phyloP scores from a whole-genome alignment of 2,329 filamentous ascomycete species.

The Colletotrichum nymphaeae region DNA sequence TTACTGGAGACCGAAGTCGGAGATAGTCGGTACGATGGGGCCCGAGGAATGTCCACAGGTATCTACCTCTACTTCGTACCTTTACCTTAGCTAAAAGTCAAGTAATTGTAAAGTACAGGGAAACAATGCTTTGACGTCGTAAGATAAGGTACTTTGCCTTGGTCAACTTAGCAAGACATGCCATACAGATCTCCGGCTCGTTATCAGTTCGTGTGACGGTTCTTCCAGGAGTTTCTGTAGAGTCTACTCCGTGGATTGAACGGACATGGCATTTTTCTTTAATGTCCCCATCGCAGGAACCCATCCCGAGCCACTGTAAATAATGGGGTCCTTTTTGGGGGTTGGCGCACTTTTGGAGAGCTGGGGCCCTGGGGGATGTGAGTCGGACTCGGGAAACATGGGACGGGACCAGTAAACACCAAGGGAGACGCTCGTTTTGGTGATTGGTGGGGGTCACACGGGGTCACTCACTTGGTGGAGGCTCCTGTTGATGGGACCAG shows the following conservation, averaged over 20 bases:
- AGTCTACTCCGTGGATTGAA: neutral
- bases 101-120: too few relatives aligned
- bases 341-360: neutral
- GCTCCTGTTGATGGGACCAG: too few relatives aligned
- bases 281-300: neutral
- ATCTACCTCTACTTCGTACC: too few relatives aligned
- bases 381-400: neutral
- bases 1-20: slow-evolving; percentile 36
- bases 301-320: slow-evolving; percentile 1
- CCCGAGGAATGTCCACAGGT: slow-evolving; percentile 16
- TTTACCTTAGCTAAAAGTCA: neutral
- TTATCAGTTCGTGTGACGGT: neutral
- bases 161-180: neutral
- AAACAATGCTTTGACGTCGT: neutral
- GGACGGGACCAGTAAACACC: neutral
- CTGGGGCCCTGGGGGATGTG: neutral
- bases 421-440: slow-evolving; percentile 6
- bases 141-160: neutral
- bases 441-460: slow-evolving; percentile 14
- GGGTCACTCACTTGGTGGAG: too few relatives aligned
- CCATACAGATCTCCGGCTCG: neutral
- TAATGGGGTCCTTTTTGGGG: neutral
- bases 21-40: slow-evolving; percentile 34
- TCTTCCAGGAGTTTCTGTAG: neutral
- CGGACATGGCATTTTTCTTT: neutral